Percentiles rank a stretch among this genome's conserved stretches.
Conservation (phyloP, 148 eudicot genomes). For the Bassia scoparia region DNA sequence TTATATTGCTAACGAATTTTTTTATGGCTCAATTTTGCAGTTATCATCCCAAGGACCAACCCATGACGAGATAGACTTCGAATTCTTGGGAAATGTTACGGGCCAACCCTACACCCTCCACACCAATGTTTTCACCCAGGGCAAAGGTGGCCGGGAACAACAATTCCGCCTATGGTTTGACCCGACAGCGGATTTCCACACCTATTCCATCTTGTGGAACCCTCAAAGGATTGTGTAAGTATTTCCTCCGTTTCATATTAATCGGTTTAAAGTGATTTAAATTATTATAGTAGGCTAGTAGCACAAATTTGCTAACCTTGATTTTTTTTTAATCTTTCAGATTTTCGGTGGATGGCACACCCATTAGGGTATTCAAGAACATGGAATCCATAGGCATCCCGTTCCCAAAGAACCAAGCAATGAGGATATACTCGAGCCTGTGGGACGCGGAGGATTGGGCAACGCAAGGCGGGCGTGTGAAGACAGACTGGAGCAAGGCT, state of each 20-base stretch:
- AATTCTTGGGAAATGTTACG: constrained; percentile 34
- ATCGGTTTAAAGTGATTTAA: not conserved
- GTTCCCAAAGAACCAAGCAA: constrained; percentile 32
- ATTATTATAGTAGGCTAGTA: no score
- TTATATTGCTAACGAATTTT: not conserved
- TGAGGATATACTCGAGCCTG: constrained; percentile 36
- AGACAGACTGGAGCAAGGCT: constrained; percentile 34
- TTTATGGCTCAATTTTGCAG: constrained; percentile 3
- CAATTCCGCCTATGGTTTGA: constrained; percentile 41
- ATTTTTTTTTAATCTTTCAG: constrained; percentile 2
- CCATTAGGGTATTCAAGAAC: constrained; percentile 37
- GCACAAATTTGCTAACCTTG: not conserved
- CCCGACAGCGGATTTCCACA: constrained; percentile 35
- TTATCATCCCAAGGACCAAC: constrained; percentile 33
- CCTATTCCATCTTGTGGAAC: constrained; percentile 44
- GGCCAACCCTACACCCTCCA: constrained; percentile 40
- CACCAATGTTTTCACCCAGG: constrained; percentile 33
- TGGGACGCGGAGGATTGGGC: constrained; percentile 41
- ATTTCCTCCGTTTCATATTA: not conserved
- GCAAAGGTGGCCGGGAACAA: constrained; percentile 36
- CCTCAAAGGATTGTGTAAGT: constrained; percentile 37
- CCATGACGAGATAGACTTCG: constrained; percentile 37
- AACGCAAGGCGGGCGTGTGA: constrained; percentile 32
- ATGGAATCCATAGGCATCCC: constrained; percentile 27
- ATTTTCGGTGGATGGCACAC: constrained; percentile 32